Evolutionary conservation across 148 eudicot species (phyloP), one percentile per base, ranked within the genome.

Genomic region (Beta vulgaris): DNA sequence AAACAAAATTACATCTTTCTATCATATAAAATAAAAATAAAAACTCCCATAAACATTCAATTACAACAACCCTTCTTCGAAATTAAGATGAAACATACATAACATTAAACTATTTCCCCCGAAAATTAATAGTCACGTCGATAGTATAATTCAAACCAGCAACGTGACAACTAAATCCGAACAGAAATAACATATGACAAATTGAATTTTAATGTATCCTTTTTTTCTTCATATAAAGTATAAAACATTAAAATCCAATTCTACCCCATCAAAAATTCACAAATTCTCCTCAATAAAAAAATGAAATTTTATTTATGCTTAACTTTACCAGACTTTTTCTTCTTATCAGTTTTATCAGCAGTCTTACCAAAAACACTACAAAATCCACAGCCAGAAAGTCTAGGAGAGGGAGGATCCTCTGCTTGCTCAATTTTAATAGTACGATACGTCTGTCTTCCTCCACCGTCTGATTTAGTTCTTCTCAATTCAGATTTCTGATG

Each of bases 371-470:
- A 90, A 57, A 77, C 44, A 43, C 83, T 84, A 68, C 88, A 90
- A 36, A 88, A 75, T 2, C 93, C 88, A 78, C 94, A 92, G 34
- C 80, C 87, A 36, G 87, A 78, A 63, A 90, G 77, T 76, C 81
- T 92, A 23, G 95, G 97, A 36, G 97, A 92, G 31, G 97, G 95
- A 0, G 91, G 94, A 53, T 92, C 97, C 73, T 81, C 81, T 55
- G 83, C 71, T 31, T 87, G 85, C 28, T 79, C 80, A 40, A 87
- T 86, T 79, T 85, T 84, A 6, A 83, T 79, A 13, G 86, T 73
- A 5, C 76, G 80, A 67, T 78, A 79, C 0, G 68, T 46, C 3
- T 74, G 76, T 18, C 74, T 74, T 4, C 31, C 29, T 26, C 86
- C 86, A 69, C 78, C 73, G 65, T 81, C 82, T 8, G 86, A 84